Evolutionary conservation across 1,284 basidiomycete genomes (phyloP), one percentile per base, ranked within the genome.

Genomic region (Phylloboletellus chloephorus): DNA sequence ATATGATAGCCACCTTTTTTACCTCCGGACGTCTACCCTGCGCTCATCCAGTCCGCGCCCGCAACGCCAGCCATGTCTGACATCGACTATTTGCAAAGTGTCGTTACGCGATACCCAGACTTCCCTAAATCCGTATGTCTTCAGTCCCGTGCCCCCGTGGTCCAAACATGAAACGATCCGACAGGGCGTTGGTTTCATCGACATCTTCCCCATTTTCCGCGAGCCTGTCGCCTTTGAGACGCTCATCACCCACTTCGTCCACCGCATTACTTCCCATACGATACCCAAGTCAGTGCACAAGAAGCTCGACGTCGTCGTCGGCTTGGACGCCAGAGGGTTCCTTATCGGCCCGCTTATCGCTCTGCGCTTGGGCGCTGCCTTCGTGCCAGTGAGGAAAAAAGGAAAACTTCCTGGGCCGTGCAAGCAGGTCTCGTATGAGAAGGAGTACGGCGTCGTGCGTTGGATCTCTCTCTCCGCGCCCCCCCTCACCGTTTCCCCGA

Each of bases 301-400:
- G 54, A 90, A 87, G 66, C 83, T 98, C 51, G 95, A 98, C 66
- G 88, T 90, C 37, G 78, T 99, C 47, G 92, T 99, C 43, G 96
- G 92, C 25, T 76, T 98, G 31, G 96, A 99, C 64, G 95, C 95
- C 13, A 78, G 96, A 44, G 96, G 96, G 7, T 99, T 99, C 73
- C 76, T 99, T 37, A 68, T 99, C 12, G 96, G 94, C 1, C 96
- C 96, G 4, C 77, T 91, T 52, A 79, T 99, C 55, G 96, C 96
- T 8, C 69, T 92, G 57, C 74, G 95, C 43, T 71, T 99, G 25
- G 91, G 91, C 17, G 93, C 93, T 2, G 90, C 91, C 8, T 99
- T 99, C 56, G 93, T 98, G 2, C 94, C 96, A 15, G 93, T 98
- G 16, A 77, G 96, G 49, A 99, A 99, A 69, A 71, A 69, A 49